phyloP scores from a whole-genome alignment of 2,329 filamentous ascomycete species.

The Biscogniauxia marginata region DNA sequence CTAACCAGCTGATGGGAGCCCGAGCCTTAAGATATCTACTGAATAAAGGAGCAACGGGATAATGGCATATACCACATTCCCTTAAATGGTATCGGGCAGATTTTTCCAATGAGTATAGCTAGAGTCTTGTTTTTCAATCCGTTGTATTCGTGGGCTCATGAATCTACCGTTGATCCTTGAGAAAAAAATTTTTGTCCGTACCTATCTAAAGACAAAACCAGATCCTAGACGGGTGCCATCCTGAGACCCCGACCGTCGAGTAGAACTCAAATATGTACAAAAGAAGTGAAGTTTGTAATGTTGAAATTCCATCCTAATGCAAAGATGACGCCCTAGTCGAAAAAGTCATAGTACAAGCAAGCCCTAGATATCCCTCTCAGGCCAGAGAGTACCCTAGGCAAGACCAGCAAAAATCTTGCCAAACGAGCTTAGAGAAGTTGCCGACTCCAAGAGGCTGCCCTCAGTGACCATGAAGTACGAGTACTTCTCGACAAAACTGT shows the following conservation, averaged over 20 bases:
- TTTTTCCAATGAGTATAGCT: not conserved
- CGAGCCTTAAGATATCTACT: too few species aligned
- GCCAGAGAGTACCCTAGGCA: constrained; percentile 19
- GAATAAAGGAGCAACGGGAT: too few species aligned
- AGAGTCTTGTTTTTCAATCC: not conserved
- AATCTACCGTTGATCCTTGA: constrained; percentile 15
- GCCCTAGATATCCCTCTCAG: not conserved
- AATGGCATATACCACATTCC: too few species aligned
- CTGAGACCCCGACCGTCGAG: not conserved
- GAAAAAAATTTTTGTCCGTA: not conserved
- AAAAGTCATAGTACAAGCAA: constrained; percentile 20
- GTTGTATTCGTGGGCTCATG: constrained; percentile 14
- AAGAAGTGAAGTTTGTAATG: constrained; percentile 15
- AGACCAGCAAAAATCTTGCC: constrained; percentile 51
- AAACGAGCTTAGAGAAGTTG: constrained; percentile 41
- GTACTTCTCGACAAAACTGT: constrained; percentile 53
- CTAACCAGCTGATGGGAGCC: too few species aligned
- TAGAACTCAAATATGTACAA: constrained; percentile 17
- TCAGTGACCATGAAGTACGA: constrained; percentile 55
- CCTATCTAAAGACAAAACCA: not conserved
- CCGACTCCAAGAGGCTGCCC: constrained; percentile 41
- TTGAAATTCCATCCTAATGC: constrained; percentile 6
- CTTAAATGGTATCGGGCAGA: not conserved
- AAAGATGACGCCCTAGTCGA: constrained; percentile 5
- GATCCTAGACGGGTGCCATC: not conserved